Percentiles rank a stretch among this genome's conserved stretches.
These are phyloP conservation scores for Huntiella omanensis DNA, from an alignment of 2,329 filamentous ascomycete species.

Conservation along the genomic window DNA sequence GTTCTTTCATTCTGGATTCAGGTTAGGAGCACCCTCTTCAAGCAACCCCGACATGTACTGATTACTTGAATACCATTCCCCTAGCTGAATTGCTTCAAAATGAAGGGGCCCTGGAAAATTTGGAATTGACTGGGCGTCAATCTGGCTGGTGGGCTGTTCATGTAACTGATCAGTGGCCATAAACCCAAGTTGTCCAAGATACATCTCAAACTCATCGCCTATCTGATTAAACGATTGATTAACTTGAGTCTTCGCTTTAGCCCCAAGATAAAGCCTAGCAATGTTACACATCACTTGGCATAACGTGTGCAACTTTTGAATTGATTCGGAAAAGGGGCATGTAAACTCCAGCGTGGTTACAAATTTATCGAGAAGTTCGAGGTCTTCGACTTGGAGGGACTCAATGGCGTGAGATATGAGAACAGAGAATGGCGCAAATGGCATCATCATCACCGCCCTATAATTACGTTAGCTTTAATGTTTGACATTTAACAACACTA, in stretches of 20 bases:
- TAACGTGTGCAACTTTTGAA: conserved; percentile 41
- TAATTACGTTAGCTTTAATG: not conserved
- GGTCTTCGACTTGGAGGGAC: conserved; percentile 31
- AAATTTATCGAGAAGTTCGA: conserved; percentile 36
- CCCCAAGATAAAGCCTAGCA: conserved; percentile 38
- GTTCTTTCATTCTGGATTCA: conserved; percentile 16
- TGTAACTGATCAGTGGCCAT: conserved; percentile 17
- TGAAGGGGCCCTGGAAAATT: not conserved
- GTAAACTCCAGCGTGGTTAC: conserved; percentile 33
- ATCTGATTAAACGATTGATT: conserved; percentile 29
- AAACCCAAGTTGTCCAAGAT: conserved; percentile 43
- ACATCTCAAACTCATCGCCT: conserved; percentile 43
- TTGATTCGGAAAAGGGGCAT: conserved; percentile 34
- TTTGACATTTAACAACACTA: not conserved
- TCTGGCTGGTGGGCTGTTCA: too few relatives aligned
- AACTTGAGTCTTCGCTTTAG: conserved; percentile 31
- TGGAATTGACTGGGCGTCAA: too few relatives aligned
- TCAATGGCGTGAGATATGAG: conserved; percentile 40
- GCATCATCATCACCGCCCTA: conserved; percentile 36
- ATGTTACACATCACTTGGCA: conserved; percentile 43
- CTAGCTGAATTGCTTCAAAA: conserved; percentile 27
- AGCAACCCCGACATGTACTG: conserved; percentile 45
- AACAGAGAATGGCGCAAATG: conserved; percentile 41
- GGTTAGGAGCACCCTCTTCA: conserved; percentile 38
- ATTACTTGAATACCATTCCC: conserved; percentile 48